Evolutionary conservation across 148 eudicot species (phyloP), one percentile per base, ranked within the genome.

Genomic region (Drosera capensis): DNA sequence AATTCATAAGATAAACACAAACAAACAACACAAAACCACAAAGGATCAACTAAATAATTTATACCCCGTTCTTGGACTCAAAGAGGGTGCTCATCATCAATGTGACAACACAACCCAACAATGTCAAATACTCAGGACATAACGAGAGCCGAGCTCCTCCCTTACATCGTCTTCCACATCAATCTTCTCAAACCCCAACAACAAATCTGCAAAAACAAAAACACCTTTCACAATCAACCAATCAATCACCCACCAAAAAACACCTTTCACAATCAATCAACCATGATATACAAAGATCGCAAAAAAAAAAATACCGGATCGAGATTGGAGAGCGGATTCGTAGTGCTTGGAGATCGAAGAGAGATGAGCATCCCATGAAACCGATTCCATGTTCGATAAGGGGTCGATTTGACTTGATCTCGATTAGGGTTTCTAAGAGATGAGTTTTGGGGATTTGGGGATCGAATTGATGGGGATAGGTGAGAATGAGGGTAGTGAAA

Each of bases 51-150:
- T n/a, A n/a, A n/a, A n/a, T n/a, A 17, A 35, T 24, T 15, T 1
- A 17, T 80, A 88, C 94, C 94, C 92, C 97, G 71, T 88, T 80
- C 46, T 60, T 88, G 18, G 84, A 77, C 68, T 83, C 97, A 42
- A n/a, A 56, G 60, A 43, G 92, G 94, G 57, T 88, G 97, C 44
- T 83, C 92, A 20, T 88, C 94, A 31, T 83, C 94, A 21, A 88
- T 80, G 68, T 88, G 97, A 60, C 92, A 78, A 61, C 97, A 88
- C 31, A 88, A 57, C 5, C 97, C 97, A 34, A 88, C 74, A 24
- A 88, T 88, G 42, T 88, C 97, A 23, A 68, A 88, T 69, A 64
- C 75, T 40, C 78, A 86, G 0, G 77, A 52, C 58, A 92, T 83
- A 60, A 80, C 86, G 94, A 66, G 94, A 88, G 0, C 81, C 79